phyloP scores from a whole-genome alignment of 768 basidiomycete genomes.

The Mycena capillaripes region DNA sequence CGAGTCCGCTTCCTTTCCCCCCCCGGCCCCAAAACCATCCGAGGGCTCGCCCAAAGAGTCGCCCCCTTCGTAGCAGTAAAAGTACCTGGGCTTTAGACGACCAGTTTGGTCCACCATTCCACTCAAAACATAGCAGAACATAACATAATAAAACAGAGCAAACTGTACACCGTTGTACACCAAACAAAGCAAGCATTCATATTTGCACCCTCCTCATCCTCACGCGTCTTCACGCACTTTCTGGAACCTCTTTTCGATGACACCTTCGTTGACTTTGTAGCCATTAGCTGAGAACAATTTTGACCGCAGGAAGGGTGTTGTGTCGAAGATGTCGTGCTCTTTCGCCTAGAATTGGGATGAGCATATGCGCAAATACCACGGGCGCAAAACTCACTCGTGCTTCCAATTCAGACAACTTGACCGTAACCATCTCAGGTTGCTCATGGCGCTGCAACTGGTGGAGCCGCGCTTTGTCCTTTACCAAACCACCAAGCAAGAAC shows the following conservation, averaged over 20 bases:
- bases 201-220: too few relatives aligned
- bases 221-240: conserved; percentile 48
- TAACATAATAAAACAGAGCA: conserved; percentile 38
- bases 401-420: conserved; percentile 88
- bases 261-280: conserved; percentile 77
- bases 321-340: conserved; percentile 96
- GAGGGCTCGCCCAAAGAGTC: conserved; percentile 19
- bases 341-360: conserved; percentile 74
- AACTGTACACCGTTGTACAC: conserved; percentile 25
- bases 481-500: conserved; percentile 92
- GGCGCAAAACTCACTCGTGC: conserved; percentile 72
- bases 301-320: conserved; percentile 86
- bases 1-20: neutral
- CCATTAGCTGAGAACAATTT: conserved; percentile 91
- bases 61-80: conserved; percentile 21
- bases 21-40: conserved; percentile 8
- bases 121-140: conserved; percentile 27
- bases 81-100: conserved; percentile 19
- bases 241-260: conserved; percentile 84
- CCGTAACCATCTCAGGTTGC: conserved; percentile 81
- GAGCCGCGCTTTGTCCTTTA: conserved; percentile 93
- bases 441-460: conserved; percentile 83
- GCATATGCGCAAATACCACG: conserved; percentile 6
- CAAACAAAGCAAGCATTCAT: conserved; percentile 36
- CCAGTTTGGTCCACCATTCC: neutral